Evolutionary conservation across 1,284 basidiomycete species (phyloP).

Genomic region (Ceratobasidium sp.): DNA sequence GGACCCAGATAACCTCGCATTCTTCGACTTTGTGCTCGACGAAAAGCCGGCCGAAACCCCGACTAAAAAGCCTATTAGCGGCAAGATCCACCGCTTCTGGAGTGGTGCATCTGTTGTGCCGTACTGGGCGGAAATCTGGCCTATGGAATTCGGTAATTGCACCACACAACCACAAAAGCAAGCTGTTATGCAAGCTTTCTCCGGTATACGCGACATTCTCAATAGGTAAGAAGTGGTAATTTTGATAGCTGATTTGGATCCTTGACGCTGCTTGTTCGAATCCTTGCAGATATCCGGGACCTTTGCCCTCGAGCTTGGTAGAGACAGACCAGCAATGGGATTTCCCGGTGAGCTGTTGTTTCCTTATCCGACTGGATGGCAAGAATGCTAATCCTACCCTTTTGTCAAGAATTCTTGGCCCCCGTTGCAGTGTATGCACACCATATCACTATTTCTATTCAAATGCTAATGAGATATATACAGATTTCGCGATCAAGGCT

Average conservation of each 20-base stretch:
- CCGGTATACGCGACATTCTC: conserved; percentile 80
- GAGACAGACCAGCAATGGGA: conserved; percentile 87
- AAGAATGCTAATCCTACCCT: no score
- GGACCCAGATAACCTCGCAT: conserved; percentile 84
- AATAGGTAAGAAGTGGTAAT: conserved; percentile 53
- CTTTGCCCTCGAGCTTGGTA: conserved; percentile 79
- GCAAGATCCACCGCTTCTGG: conserved; percentile 63
- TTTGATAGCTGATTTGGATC: no score
- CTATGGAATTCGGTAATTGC: no score
- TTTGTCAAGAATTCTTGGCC: no score
- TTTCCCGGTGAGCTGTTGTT: conserved; percentile 50
- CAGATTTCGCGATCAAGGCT: conserved; percentile 80
- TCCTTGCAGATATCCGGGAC: conserved; percentile 81
- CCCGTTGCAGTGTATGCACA: conserved; percentile 75
- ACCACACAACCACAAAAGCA: no score
- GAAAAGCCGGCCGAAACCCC: neutral
- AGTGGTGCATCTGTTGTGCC: conserved; percentile 87
- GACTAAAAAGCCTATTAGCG: no score
- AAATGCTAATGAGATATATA: neutral
- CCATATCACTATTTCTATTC: neutral
- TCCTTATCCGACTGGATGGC: neutral
- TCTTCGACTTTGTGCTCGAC: conserved; percentile 86
- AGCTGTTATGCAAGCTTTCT: conserved; percentile 80
- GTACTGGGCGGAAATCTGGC: conserved; percentile 88
- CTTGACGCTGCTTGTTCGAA: neutral